A percentile compares a stretch with the other conserved stretches of the same genome.
Evolutionary conservation across 1,139 yeast species (phyloP).

Genomic region (Wickerhamiella infanticola): DNA sequence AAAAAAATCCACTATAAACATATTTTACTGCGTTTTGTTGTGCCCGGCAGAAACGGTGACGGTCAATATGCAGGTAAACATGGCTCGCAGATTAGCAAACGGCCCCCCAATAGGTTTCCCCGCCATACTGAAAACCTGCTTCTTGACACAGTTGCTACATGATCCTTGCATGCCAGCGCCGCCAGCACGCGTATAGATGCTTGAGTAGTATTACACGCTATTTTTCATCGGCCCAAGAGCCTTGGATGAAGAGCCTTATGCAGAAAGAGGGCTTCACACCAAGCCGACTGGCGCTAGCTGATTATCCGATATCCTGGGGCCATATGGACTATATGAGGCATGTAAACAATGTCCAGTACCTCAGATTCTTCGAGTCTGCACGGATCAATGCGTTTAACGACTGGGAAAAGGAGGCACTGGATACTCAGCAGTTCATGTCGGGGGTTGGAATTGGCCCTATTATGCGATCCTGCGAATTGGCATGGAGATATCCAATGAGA

Average conservation of each 20-base stretch:
- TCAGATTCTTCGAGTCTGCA: conserved; percentile 25
- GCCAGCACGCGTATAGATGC: no score
- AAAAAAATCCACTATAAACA: background rate
- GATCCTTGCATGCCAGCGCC: no score
- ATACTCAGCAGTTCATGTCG: conserved; percentile 17
- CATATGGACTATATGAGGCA: conserved; percentile 22
- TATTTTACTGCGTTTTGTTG: background rate
- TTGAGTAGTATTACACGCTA: no score
- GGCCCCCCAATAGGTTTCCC: no score
- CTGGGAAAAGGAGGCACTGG: conserved; percentile 14
- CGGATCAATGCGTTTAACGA: conserved; percentile 17
- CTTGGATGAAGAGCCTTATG: conserved; percentile 16
- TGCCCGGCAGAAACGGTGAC: background rate
- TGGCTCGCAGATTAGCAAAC: no score
- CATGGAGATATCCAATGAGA: conserved; percentile 23
- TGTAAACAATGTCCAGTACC: conserved; percentile 23
- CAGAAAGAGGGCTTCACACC: conserved; percentile 12
- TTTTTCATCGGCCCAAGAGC: background rate
- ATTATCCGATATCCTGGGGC: conserved; percentile 22
- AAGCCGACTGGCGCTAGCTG: conserved; percentile 13
- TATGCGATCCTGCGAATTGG: conserved; percentile 20
- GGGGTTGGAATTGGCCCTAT: conserved; percentile 21
- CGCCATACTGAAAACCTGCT: no score
- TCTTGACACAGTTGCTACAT: no score
- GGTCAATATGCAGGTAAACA: no score